These are phyloP conservation scores for Diaporthe longicolla DNA, from an alignment of 2,329 filamentous ascomycete genomes.

Conservation along the genomic window DNA sequence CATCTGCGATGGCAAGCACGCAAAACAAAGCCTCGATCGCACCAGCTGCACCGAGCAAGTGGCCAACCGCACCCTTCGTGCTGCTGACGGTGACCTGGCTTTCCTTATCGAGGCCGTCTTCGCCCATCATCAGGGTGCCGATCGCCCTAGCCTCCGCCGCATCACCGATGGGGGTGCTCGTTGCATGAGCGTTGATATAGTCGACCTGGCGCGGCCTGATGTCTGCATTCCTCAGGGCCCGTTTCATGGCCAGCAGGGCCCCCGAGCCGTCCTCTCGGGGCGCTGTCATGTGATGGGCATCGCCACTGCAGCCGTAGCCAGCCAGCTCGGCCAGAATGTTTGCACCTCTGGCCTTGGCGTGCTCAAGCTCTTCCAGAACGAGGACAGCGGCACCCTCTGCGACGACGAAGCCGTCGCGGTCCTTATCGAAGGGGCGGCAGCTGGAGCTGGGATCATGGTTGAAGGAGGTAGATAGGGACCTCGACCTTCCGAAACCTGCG, in stretches of 20 bases:
- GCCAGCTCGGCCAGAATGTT: slow-evolving; percentile 89
- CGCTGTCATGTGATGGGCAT: slow-evolving; percentile 94
- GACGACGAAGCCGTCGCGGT: slow-evolving; percentile 89
- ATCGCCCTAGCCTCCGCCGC: slow-evolving; percentile 90
- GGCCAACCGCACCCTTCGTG: slow-evolving; percentile 93
- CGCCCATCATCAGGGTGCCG: slow-evolving; percentile 80
- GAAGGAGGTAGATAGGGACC: slow-evolving; percentile 86
- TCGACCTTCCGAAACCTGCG: slow-evolving; percentile 89
- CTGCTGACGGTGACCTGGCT: slow-evolving; percentile 86
- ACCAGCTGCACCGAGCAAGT: slow-evolving; percentile 91
- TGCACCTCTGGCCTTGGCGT: slow-evolving; percentile 84
- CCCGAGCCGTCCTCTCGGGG: slow-evolving; percentile 87
- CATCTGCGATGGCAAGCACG: slow-evolving; percentile 83
- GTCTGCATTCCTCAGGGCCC: slow-evolving; percentile 80
- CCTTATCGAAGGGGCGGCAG: slow-evolving; percentile 88
- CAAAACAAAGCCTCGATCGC: slow-evolving; percentile 92
- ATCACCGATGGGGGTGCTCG: slow-evolving; percentile 88
- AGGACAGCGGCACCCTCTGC: slow-evolving; percentile 92
- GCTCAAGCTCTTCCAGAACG: slow-evolving; percentile 90
- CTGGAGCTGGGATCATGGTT: slow-evolving; percentile 79
- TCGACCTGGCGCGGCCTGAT: slow-evolving; percentile 80
- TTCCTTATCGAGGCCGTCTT: slow-evolving; percentile 74
- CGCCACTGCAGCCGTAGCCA: slow-evolving; percentile 91
- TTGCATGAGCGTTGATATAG: slow-evolving; percentile 97
- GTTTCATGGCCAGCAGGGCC: slow-evolving; percentile 87